phyloP scores from a whole-genome alignment of 352 stramenopile genomes.

The Pythium monospermum region DNA sequence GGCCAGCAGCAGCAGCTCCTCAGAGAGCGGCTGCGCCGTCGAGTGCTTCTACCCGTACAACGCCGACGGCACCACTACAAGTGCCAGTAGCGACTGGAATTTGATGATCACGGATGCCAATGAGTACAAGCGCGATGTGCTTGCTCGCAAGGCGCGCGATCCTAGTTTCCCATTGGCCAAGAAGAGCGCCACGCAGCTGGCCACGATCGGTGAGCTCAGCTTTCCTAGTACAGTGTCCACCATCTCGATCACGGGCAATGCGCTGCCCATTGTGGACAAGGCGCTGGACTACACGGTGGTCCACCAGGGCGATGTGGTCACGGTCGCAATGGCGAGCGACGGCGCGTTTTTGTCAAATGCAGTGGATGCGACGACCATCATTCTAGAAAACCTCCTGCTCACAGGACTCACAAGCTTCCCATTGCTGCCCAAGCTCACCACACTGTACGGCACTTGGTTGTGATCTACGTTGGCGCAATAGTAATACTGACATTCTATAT shows the following conservation, averaged over 20 bases:
- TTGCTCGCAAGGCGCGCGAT: slow-evolving; percentile 5
- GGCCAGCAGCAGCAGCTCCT: neutral
- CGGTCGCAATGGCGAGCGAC: slow-evolving; percentile 13
- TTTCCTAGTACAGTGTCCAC: slow-evolving; percentile 26
- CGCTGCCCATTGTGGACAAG: slow-evolving; percentile 35
- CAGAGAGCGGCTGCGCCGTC: slow-evolving; percentile 25
- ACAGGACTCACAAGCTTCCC: slow-evolving; percentile 24
- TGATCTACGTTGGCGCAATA: neutral
- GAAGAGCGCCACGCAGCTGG: slow-evolving; percentile 16
- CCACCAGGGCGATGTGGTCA: slow-evolving; percentile 21
- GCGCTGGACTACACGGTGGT: slow-evolving; percentile 22
- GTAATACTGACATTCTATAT: neutral
- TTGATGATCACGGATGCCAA: slow-evolving; percentile 26
- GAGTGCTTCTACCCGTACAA: slow-evolving; percentile 35
- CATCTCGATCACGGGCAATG: slow-evolving; percentile 37
- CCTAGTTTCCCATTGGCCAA: slow-evolving; percentile 26
- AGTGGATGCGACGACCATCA: slow-evolving; percentile 23
- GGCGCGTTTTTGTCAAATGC: slow-evolving; percentile 24
- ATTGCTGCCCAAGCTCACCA: slow-evolving; percentile 22
- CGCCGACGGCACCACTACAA: slow-evolving; percentile 5
- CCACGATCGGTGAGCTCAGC: slow-evolving; percentile 19
- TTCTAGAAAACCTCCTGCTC: slow-evolving; percentile 39
- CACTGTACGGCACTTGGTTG: slow-evolving; percentile 15
- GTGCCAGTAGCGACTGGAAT: too few relatives aligned
- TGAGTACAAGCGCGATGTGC: slow-evolving; percentile 32